These are phyloP conservation scores for Pseudocercospora pini-densiflorae DNA, from an alignment of 2,329 filamentous ascomycete species.

Conservation along the genomic window DNA sequence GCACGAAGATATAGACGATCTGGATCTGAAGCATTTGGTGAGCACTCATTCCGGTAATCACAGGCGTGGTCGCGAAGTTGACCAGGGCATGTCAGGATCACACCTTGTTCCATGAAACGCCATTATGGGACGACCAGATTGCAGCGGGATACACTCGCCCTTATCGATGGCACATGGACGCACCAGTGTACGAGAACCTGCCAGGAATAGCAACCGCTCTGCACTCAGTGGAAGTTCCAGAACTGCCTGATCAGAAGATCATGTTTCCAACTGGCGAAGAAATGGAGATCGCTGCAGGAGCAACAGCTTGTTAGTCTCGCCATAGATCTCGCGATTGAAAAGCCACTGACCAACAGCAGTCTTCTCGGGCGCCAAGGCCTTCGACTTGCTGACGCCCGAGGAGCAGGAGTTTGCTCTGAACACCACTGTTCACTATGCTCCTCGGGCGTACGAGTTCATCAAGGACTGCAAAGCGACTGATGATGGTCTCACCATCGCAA, in stretches of 20 bases:
- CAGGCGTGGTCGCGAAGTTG: neutral
- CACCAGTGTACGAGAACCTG: constrained; percentile 36
- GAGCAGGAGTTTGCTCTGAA: constrained; percentile 36
- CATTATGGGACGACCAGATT: constrained; percentile 23
- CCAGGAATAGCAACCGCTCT: constrained; percentile 38
- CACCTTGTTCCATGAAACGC: constrained; percentile 40
- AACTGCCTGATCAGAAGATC: constrained; percentile 33
- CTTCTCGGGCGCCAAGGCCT: constrained; percentile 35
- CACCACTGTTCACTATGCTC: constrained; percentile 38
- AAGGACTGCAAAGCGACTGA: constrained; percentile 38
- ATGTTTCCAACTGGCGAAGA: constrained; percentile 26
- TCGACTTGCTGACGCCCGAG: constrained; percentile 33
- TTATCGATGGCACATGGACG: constrained; percentile 41
- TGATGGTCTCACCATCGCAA: constrained; percentile 35
- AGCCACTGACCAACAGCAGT: constrained; percentile 21
- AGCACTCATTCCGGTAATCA: neutral
- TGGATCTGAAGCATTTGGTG: constrained; percentile 30
- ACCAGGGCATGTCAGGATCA: constrained; percentile 15
- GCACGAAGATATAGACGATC: constrained; percentile 25
- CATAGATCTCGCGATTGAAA: neutral
- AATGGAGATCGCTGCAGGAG: constrained; percentile 31
- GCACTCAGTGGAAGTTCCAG: constrained; percentile 31
- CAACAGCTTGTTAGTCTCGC: constrained; percentile 32
- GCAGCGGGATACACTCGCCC: constrained; percentile 32
- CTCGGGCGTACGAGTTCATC: constrained; percentile 38